Base-by-base conservation (phyloP, 2,329 filamentous ascomycete genomes). In the Colletotrichum tamarilloi region DNA sequence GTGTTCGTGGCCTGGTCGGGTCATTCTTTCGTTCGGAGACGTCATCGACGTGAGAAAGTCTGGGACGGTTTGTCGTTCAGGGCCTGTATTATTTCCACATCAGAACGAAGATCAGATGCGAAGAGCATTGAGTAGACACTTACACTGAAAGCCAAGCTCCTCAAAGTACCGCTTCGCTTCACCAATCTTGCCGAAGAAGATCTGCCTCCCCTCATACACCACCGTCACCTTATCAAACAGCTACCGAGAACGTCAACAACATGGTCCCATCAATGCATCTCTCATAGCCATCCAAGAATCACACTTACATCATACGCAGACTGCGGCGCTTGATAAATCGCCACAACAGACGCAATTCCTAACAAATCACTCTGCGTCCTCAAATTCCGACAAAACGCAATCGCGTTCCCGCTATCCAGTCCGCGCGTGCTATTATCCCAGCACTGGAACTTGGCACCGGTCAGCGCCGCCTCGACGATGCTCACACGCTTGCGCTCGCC, bases 41-140 rank as follows among this genome's bases (percentile, higher is more conserved):
- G 92, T 94, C 56, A 92, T 86, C 0, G 89, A 90, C 8, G 92
- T 94, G 32, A 94, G 81, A 81, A 94, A 94, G 79, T 94, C 93
- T 1, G 92, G 89, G 0, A 92, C 93, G 0, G 92, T 94, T 75
- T 91, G 81, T 4, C 85, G 78, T 0, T 79, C 76, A 0, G 83
- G 82, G 24, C 80, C 74, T 75, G 14, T 0, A 24, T 0, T 22
- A 2, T 6, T 5, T 5, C 5, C 55, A 7, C 1, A 53, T 72
- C 62, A 65, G 55, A 49, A 49, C 42, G 4, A 49, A n/a, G 2
- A 24, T 3, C 19, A 7, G 12, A 0, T 16, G 2, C 4, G 6
- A 9, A 14, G 6, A 19, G 22, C 1, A 32, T 24, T 9, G 0
- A 8, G 1, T 28, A 14, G 19, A 2, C 5, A 42, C 64, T 53